Evolutionary conservation across 2,329 filamentous ascomycete species (phyloP), one percentile per base, ranked within the genome.

Genomic region (Myriosclerotinia duriaeana): DNA sequence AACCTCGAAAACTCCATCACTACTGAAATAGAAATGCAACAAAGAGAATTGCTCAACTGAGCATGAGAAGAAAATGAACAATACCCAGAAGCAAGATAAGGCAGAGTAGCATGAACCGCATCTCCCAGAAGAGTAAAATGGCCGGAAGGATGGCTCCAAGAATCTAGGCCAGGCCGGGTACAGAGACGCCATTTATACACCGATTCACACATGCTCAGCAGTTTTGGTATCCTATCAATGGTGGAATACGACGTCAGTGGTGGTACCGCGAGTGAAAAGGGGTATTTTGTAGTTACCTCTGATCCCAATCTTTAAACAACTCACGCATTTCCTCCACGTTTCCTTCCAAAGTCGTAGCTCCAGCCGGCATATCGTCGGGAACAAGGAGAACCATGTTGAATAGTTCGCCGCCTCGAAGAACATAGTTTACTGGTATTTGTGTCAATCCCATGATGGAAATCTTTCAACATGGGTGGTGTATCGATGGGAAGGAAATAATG

Each of bases 71-170:
- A 48, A 56, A 59, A 6, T 4, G 6, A 7, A 46, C 14, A 20
- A 63, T 60, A 60, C 58, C 58, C 81, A 8, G 78, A 80, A 2
- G 85, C 84, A 0, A 87, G 78, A 72, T 89, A 89, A 0, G 87
- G 87, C 0, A 89, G 78, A 0, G 85, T 89, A 0, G 87, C 86
- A 69, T 89, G 86, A 2, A 86, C 85, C 0, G 86, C 84, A 71
- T 89, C 87, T 0, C 87, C 87, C 0, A 89, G 78, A 72, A 89
- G 80, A 0, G 84, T 83, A 71, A 87, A 87, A 0, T 83, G 78
- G 0, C 81, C 85, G 0, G 80, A 83, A 0, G 81, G 76, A 69
- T 88, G 82, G 0, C 80, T 84, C 87, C 87, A 89, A 1, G 78
- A 78, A n/a, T 81, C 80, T 48, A 87, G 79, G 6, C 81, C 81